Conservation (phyloP, 345 rosid species). For the Zanthoxylum bungeanum region DNA sequence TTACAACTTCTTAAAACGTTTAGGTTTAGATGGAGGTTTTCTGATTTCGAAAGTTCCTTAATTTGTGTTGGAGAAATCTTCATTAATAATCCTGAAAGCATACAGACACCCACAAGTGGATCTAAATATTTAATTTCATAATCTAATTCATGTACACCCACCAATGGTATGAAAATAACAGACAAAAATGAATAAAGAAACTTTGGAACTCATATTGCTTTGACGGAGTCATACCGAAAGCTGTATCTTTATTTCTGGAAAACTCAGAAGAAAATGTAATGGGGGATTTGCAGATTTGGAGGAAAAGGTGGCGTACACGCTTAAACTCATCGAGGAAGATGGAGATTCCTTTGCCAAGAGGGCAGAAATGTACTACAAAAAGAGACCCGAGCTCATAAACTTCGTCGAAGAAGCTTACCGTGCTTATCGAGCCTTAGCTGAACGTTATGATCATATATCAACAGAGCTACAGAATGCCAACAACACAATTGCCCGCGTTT, state of each 20-base stretch:
- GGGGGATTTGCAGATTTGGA: constrained; percentile 65
- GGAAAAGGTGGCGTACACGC: constrained; percentile 66
- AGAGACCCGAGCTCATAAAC: constrained; percentile 82
- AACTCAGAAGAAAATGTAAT: constrained; percentile 4
- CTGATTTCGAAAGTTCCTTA: too few species aligned
- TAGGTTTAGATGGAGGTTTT: too few species aligned
- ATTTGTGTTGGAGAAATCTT: not conserved
- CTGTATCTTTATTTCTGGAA: too few species aligned
- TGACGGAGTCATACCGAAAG: too few species aligned
- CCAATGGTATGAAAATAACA: not conserved
- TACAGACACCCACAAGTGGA: not conserved
- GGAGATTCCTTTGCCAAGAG: constrained; percentile 96
- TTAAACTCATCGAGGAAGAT: constrained; percentile 81
- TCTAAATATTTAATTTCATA: not conserved
- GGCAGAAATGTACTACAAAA: constrained; percentile 98
- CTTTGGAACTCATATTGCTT: too few species aligned
- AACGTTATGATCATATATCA: constrained; percentile 84
- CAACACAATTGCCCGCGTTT: constrained; percentile 79
- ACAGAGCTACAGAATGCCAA: constrained; percentile 96
- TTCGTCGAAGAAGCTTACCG: constrained; percentile 85
- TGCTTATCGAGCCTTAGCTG: constrained; percentile 90
- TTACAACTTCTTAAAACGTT: too few species aligned
- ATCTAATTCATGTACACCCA: too few species aligned
- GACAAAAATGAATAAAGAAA: too few species aligned
- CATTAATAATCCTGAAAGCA: not conserved